Base-by-base conservation (phyloP, 2,329 filamentous ascomycete genomes). In the Allantophomopsis cytisporea region DNA sequence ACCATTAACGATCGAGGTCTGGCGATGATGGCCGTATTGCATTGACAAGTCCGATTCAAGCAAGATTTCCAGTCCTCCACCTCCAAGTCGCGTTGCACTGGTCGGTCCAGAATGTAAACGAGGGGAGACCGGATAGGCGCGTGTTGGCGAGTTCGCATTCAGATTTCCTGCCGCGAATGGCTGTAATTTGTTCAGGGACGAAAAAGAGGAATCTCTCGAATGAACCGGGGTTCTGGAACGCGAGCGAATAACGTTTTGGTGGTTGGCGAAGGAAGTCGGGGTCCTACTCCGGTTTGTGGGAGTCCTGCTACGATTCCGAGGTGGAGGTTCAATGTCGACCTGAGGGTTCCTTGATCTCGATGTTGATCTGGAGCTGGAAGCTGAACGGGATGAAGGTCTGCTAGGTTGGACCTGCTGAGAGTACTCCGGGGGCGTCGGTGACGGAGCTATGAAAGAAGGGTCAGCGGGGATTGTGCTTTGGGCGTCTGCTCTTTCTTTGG, bases 1-100 rank as follows among this genome's bases (percentile, higher is more conserved):
- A 53, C 91, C 89, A 75, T 96, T 85, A 41, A 96, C 88, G 51
- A 96, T 95, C 37, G 89, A 96, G 1, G 89, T 94, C 64, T 98
- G 87, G 40, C 91, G 80, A 62, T 96, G 87, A 59, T 98, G 88
- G 43, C 84, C 85, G 67, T 96, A 78, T 34, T 61, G 49, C 60
- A 54, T 76, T 78, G 36, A 63, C 23, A 28, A 28, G 23, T 28
- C 66, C 48, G 78, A 74, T 43, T 68, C 59, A n/a, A 65, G 54
- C 47, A 71, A 66, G 50, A 75, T 71, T 11, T 16, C 32, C 10
- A 35, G 18, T 31, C 37, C 40, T 16, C 36, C 40, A 18, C 41
- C 46, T 31, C 42, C 41, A 20, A 28, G 23, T 28, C 23, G 23
- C 11, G 23, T 28, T 28, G 23, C 23, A 28, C 23, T 12, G 23